Base-by-base conservation (phyloP, 495 filamentous ascomycete genomes). In the Polyplosphaeria fusca region DNA sequence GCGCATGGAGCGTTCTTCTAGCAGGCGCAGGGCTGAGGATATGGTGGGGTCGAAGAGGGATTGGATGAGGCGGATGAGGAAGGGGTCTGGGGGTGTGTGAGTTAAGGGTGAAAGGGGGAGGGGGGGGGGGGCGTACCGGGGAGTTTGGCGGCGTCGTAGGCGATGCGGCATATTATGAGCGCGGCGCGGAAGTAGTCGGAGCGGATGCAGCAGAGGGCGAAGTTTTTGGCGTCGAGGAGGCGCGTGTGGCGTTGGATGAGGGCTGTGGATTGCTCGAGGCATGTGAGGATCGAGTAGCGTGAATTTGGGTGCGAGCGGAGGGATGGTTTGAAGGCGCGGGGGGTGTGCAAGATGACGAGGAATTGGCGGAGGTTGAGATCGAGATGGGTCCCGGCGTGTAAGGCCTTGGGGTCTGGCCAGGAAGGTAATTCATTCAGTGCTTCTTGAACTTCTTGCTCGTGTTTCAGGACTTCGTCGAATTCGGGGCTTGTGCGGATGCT, bases 1-100 rank as follows among this genome's bases (percentile, higher is more conserved):
- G 3, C 58, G 52, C 38, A 61, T 45, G 26, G 58, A 20, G 13
- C 58, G 37, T 44, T 61, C 52, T 35, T 61, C 58, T n/a, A 40
- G 51, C 1, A 61, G 16, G 12, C 46, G 38, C 16, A 56, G 25
- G 1, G 51, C 41, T 45, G 54, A 55, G 19, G 54, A 43, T n/a
- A 61, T 48, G 2, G 50, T 26, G 7, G 24, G 43, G 11, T 51
- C 58, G 38, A 52, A 61, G 28, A 52, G 18, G 5, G 40, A 32
- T 26, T 37, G 35, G 18, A 23, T 30, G 26, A 59, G 20, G 5
- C 32, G 55, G 1, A 30, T 18, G 1, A 59, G 4, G 22, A 59
- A 23, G 5, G 7, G 16, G 26, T 58, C 54, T 58, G n/a, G 22
- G 20, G 18, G 3, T 37, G 30, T 50, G 9, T n/a, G 4, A 18